A percentile compares a stretch with the other conserved stretches of the same genome.
Conservation (phyloP, 1,284 basidiomycete genomes). For the Heliocybe sulcata region DNA sequence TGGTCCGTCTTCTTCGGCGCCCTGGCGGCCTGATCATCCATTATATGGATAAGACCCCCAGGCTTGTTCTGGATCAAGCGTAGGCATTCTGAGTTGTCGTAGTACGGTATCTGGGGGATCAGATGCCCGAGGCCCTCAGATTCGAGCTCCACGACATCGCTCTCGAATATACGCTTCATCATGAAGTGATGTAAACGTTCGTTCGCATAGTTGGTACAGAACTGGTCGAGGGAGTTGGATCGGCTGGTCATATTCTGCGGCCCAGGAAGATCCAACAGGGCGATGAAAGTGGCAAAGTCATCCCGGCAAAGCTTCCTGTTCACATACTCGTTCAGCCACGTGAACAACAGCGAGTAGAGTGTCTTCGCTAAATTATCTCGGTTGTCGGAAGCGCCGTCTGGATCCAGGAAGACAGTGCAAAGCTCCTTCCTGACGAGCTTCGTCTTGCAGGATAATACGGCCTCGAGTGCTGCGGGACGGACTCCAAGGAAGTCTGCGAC, state of each 20-base stretch:
- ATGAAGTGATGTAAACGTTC: slow-evolving; percentile 86
- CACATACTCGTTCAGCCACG: slow-evolving; percentile 95
- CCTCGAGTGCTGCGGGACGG: slow-evolving; percentile 69
- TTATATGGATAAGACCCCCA: slow-evolving; percentile 91
- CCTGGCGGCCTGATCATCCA: slow-evolving; percentile 93
- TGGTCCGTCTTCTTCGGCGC: slow-evolving; percentile 87
- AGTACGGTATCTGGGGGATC: slow-evolving; percentile 74
- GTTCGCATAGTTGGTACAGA: slow-evolving; percentile 94
- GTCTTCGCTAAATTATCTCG: slow-evolving; percentile 91
- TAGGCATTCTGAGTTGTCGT: slow-evolving; percentile 89
- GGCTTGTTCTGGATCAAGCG: slow-evolving; percentile 83
- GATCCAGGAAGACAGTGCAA: slow-evolving; percentile 93
- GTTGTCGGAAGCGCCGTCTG: slow-evolving; percentile 88
- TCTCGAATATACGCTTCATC: slow-evolving; percentile 76
- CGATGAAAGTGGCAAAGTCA: slow-evolving; percentile 88
- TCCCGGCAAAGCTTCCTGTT: slow-evolving; percentile 92
- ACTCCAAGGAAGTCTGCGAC: slow-evolving; percentile 92
- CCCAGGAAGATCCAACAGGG: slow-evolving; percentile 95
- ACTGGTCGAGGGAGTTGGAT: slow-evolving; percentile 90
- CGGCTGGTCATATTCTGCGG: slow-evolving; percentile 80
- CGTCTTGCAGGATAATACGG: slow-evolving; percentile 85
- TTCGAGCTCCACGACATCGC: slow-evolving; percentile 74
- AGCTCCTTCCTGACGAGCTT: slow-evolving; percentile 91
- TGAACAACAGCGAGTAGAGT: slow-evolving; percentile 90
- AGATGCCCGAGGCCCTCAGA: slow-evolving; percentile 73